phyloP scores from a whole-genome alignment of 495 filamentous ascomycete species.

The Parmelia sp. region DNA sequence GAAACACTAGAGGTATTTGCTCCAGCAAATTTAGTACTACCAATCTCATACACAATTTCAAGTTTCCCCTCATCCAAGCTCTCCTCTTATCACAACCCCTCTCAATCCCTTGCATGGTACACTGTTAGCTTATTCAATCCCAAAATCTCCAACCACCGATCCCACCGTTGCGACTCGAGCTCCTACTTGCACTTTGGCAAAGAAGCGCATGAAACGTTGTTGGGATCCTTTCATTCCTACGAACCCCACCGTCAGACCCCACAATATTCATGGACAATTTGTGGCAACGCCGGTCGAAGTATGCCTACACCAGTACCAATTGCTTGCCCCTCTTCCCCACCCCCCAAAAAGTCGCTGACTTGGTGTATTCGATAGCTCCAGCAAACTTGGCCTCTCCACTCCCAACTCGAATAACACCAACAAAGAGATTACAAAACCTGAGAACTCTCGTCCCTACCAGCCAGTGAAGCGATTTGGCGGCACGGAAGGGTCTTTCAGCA shows the following conservation, averaged over 20 bases:
- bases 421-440: conserved; percentile 56
- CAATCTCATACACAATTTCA: background rate
- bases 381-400: conserved; percentile 86
- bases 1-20: background rate
- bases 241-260: background rate
- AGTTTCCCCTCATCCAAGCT: background rate
- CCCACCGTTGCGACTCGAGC: background rate
- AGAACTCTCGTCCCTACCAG: conserved; percentile 57
- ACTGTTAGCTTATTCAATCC: background rate
- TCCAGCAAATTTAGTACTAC: background rate
- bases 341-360: conserved; percentile 9
- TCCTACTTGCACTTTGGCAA: background rate
- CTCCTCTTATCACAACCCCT: background rate
- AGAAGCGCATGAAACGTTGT: conserved; percentile 12
- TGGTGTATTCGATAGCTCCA: conserved; percentile 47
- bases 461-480: conserved; percentile 68
- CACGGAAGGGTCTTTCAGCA: conserved; percentile 69
- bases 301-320: conserved; percentile 5
- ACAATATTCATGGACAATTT: conserved; percentile 28
- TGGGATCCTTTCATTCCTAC: background rate
- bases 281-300: conserved; percentile 34
- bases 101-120: background rate
- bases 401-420: conserved; percentile 48
- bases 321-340: background rate
- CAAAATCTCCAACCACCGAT: background rate